Evolutionary conservation across 2,329 filamentous ascomycete genomes (phyloP).

Genomic region (Teratosphaeria gauchensis): DNA sequence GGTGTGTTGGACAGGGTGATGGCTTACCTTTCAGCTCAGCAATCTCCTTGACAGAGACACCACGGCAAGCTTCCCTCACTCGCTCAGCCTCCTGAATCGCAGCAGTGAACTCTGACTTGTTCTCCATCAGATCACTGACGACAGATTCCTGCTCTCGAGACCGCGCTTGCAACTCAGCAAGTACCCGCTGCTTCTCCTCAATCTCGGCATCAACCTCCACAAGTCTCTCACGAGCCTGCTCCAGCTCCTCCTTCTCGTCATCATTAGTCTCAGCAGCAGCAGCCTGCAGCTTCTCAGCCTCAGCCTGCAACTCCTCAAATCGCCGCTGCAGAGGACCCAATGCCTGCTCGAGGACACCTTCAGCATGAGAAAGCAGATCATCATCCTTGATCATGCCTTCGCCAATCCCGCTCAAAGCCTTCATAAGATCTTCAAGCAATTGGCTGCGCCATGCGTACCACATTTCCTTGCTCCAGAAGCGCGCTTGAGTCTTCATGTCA

Average conservation of each 20-base stretch:
- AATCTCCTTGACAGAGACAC: conserved; percentile 80
- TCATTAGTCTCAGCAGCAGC: conserved; percentile 66
- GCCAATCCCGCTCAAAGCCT: conserved; percentile 65
- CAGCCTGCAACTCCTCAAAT: conserved; percentile 51
- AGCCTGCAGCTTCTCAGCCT: conserved; percentile 56
- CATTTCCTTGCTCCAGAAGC: conserved; percentile 83
- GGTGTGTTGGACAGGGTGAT: neutral
- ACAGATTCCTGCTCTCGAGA: conserved; percentile 56
- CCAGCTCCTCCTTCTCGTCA: conserved; percentile 71
- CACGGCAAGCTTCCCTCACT: conserved; percentile 76
- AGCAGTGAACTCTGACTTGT: conserved; percentile 58
- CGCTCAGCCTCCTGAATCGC: conserved; percentile 78
- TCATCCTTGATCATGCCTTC: conserved; percentile 71
- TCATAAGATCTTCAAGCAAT: conserved; percentile 69
- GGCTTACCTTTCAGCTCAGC: conserved; percentile 61
- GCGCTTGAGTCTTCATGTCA: conserved; percentile 88
- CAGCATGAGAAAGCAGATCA: conserved; percentile 54
- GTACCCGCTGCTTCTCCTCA: conserved; percentile 55
- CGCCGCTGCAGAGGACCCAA: conserved; percentile 57
- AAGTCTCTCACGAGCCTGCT: conserved; percentile 61
- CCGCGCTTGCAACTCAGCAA: conserved; percentile 58
- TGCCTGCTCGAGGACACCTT: conserved; percentile 55
- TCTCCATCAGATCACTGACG: conserved; percentile 53
- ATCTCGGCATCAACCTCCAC: conserved; percentile 57
- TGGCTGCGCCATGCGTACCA: conserved; percentile 99